Evolutionary conservation across 2,329 filamentous ascomycete species (phyloP).

Genomic region (Tolypocladium album): DNA sequence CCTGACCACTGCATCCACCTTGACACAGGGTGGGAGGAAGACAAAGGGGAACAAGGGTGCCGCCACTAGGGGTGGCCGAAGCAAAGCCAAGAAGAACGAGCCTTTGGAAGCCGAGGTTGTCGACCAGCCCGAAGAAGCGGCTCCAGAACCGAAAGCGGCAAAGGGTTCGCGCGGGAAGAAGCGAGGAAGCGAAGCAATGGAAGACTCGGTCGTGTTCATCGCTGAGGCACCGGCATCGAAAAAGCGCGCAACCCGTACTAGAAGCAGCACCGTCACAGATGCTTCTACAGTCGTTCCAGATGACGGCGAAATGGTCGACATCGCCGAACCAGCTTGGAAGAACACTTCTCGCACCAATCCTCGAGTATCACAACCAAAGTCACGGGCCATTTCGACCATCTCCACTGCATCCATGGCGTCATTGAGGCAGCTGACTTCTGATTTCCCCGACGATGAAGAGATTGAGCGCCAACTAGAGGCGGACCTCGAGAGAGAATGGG

Average conservation of each 20-base stretch:
- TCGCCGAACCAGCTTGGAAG: constrained; percentile 12
- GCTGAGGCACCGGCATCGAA: constrained; percentile 44
- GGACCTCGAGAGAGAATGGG: constrained; percentile 47
- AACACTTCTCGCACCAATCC: constrained; percentile 23
- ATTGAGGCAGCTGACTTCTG: constrained; percentile 23
- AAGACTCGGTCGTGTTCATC: constrained; percentile 31
- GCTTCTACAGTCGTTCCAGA: constrained; percentile 26
- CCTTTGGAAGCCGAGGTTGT: constrained; percentile 7
- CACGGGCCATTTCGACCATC: constrained; percentile 29
- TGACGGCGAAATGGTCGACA: constrained; percentile 30
- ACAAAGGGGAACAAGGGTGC: constrained; percentile 44
- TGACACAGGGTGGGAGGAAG: constrained; percentile 49
- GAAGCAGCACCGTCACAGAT: constrained; percentile 33
- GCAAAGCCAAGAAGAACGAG: constrained; percentile 41
- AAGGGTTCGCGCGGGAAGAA: constrained; percentile 47
- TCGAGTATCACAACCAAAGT: constrained; percentile 29
- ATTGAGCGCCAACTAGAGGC: constrained; percentile 56
- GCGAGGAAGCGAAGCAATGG: constrained; percentile 48
- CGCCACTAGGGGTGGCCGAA: constrained; percentile 28
- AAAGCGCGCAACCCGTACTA: constrained; percentile 44
- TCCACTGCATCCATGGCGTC: constrained; percentile 42
- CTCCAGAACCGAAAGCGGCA: constrained; percentile 18
- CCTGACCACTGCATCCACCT: constrained; percentile 48
- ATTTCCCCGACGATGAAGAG: constrained; percentile 49
- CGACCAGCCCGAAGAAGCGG: constrained; percentile 11